Evolutionary conservation across 2,329 filamentous ascomycete species (phyloP).

Genomic region (Sphaerostilbella broomeana): DNA sequence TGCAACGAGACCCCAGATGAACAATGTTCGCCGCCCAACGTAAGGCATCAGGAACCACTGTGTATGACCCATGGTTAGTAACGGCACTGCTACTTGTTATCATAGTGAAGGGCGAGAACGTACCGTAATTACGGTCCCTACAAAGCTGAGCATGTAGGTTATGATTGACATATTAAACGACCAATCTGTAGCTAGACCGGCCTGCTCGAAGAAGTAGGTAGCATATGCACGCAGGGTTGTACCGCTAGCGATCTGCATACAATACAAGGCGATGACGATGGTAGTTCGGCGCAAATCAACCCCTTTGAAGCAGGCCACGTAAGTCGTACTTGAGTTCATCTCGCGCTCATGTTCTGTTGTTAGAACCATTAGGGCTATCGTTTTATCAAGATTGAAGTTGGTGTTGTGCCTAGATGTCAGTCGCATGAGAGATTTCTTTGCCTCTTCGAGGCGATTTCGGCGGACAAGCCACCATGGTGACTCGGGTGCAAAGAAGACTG

Average conservation of each 20-base stretch:
- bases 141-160: conserved; percentile 29
- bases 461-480: conserved; percentile 36
- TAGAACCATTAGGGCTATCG: conserved; percentile 34
- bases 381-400: conserved; percentile 21
- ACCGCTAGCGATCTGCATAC: conserved; percentile 22
- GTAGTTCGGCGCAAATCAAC: conserved; percentile 43
- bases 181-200: conserved; percentile 21
- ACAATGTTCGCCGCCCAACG: conserved; percentile 39
- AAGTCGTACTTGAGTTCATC: conserved; percentile 30
- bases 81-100: too few species aligned
- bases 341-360: conserved; percentile 34
- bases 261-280: conserved; percentile 34
- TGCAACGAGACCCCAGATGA: conserved; percentile 36
- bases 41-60: conserved; percentile 35
- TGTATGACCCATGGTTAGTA: neutral
- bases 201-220: conserved; percentile 26
- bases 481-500: conserved; percentile 38
- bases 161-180: conserved; percentile 27
- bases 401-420: conserved; percentile 17
- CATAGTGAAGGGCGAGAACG: too few species aligned
- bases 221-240: conserved; percentile 22
- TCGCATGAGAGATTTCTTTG: conserved; percentile 23
- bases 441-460: conserved; percentile 24
- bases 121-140: conserved; percentile 35
- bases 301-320: conserved; percentile 38